Base-by-base conservation (phyloP, 2,329 filamentous ascomycete species). In the Colletotrichum sp. region DNA sequence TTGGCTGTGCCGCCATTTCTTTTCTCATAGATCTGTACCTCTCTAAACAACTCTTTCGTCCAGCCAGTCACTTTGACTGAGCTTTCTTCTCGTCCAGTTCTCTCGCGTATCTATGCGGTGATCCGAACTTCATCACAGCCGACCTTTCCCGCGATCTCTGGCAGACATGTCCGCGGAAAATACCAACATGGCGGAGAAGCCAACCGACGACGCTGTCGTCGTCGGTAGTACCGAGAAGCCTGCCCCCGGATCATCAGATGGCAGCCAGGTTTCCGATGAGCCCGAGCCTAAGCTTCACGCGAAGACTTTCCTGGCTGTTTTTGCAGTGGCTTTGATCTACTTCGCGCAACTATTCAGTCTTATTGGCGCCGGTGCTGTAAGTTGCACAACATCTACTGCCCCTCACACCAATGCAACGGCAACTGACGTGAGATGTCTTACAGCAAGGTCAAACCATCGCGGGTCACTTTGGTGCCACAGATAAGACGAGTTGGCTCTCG, bases 391-490 rank as follows among this genome's bases (percentile, higher is more conserved):
- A 26, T 21, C 18, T 39, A 32, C 30, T n/a, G 4, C 5, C 6
- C 28, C 18, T 9, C 30, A 24, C 18, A n/a, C 21, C 8, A 24
- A 18, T 39, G 16, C 13, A 36, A 36, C 21, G 9, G 13, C 30
- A n/a, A 16, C 32, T 64, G 32, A 64, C n/a, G n/a, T 24, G 48
- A n/a, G 48, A 30, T 72, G n/a, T 59, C n/a, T 63, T 21, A 21
- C 71, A 84, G 83, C 83, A 84, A 83, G 80, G 78, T 2, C 80
- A 83, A 77, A 79, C 78, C 34, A 84, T 84, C 43, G 82, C 80
- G 1, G 78, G 75, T 12, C 78, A 80, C 65, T 81, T 84, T 65
- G 63, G 75, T 30, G 78, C 73, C 18, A 74, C 74, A 7, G 73
- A 67, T 55, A 78, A 80, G 28, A 77, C 78, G 9, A 79, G 82